Conservation (phyloP, 805 yeast genomes). For the Suhomyces pyralidae region DNA sequence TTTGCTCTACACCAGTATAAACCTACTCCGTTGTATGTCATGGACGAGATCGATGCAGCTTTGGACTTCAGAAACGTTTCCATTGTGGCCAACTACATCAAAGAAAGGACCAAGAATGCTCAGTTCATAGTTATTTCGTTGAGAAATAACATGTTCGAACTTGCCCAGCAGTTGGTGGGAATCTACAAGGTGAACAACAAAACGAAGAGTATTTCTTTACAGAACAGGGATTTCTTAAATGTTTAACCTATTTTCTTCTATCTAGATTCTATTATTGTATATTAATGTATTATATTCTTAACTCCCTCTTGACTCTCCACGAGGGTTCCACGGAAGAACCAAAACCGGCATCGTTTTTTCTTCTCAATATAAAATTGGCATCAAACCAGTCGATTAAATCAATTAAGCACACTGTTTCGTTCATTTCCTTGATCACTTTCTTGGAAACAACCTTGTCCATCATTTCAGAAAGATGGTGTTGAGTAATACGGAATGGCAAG, state of each 20-base stretch:
- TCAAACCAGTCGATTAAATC: slow-evolving; percentile 86
- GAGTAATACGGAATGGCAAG: slow-evolving; percentile 76
- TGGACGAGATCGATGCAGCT: slow-evolving; percentile 99
- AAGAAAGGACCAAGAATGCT: slow-evolving; percentile 92
- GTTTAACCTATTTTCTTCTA: slow-evolving; percentile 1
- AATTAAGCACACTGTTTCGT: slow-evolving; percentile 53
- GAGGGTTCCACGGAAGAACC: slow-evolving; percentile 48
- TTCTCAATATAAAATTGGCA: slow-evolving; percentile 55
- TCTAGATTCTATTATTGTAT: neutral
- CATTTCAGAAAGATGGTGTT: slow-evolving; percentile 91
- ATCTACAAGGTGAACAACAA: slow-evolving; percentile 89
- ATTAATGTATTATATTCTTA: neutral
- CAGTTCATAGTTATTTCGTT: slow-evolving; percentile 94
- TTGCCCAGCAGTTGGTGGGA: slow-evolving; percentile 92
- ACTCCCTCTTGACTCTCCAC: slow-evolving; percentile 11
- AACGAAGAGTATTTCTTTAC: slow-evolving; percentile 80
- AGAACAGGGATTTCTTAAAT: slow-evolving; percentile 53
- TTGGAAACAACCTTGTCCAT: slow-evolving; percentile 49
- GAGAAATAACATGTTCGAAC: slow-evolving; percentile 96
- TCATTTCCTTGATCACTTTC: slow-evolving; percentile 49
- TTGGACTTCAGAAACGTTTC: slow-evolving; percentile 95
- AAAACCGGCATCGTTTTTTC: slow-evolving; percentile 69
- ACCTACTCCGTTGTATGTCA: slow-evolving; percentile 95
- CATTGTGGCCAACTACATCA: slow-evolving; percentile 95
- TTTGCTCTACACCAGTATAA: slow-evolving; percentile 94